A percentile compares a stretch with the other conserved stretches of the same genome.
These are phyloP conservation scores for Cyclotella baltica DNA, from an alignment of 108 stramenopile genomes.

Conservation along the genomic window DNA sequence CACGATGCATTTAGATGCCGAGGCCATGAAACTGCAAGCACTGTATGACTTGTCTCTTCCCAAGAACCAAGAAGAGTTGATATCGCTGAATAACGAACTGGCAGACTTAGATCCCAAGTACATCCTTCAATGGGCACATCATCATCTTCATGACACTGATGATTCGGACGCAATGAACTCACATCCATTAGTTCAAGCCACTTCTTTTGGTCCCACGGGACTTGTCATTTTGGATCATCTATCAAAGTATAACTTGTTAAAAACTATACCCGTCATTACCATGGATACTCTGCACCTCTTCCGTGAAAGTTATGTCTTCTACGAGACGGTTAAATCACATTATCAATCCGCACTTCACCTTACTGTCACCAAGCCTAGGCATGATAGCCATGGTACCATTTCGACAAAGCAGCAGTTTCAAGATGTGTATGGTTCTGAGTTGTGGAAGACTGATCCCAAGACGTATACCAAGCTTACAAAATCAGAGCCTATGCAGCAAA, in stretches of 20 bases:
- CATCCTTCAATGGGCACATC: conserved; percentile 36
- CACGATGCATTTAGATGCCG: no score
- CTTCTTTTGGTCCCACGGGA: conserved; percentile 53
- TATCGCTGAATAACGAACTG: conserved; percentile 5
- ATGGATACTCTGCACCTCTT: conserved; percentile 61
- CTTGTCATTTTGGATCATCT: conserved; percentile 53
- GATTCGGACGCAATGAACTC: neutral
- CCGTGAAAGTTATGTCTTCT: conserved; percentile 48
- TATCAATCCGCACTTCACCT: conserved; percentile 13
- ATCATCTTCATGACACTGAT: neutral
- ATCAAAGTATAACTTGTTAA: conserved; percentile 13
- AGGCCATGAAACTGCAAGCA: neutral
- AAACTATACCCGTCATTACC: conserved; percentile 47
- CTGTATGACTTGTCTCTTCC: neutral
- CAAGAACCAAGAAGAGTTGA: neutral
- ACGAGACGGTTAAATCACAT: conserved; percentile 24
- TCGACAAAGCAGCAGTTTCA: conserved; percentile 28
- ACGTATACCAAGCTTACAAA: conserved; percentile 50
- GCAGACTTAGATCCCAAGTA: conserved; percentile 15
- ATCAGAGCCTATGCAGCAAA: conserved; percentile 41
- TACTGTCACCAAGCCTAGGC: neutral
- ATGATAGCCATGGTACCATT: neutral
- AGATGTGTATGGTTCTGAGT: conserved; percentile 23
- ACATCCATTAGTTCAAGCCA: conserved; percentile 44
- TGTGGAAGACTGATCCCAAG: conserved; percentile 41